phyloP scores from a whole-genome alignment of 2,329 filamentous ascomycete species.

The Penicillium verrucosum region DNA sequence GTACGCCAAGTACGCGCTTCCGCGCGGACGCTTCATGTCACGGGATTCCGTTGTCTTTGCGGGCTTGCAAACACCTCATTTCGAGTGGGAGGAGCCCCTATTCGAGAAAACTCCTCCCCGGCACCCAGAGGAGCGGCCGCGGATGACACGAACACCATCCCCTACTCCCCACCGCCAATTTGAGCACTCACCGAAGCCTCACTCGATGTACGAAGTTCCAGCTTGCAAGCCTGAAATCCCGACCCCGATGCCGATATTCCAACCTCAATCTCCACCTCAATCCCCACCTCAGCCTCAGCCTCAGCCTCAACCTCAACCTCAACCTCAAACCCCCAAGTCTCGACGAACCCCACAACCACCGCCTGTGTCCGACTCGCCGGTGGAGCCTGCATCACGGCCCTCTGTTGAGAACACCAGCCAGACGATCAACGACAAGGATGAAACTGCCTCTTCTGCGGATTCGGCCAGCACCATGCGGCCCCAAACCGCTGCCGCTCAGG shows the following conservation, averaged over 20 bases:
- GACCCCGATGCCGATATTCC: background rate
- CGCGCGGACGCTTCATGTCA: slow-evolving; percentile 75
- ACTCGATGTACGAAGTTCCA: slow-evolving; percentile 28
- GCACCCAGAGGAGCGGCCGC: slow-evolving; percentile 23
- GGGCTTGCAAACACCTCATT: slow-evolving; percentile 55
- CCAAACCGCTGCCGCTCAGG: slow-evolving; percentile 31
- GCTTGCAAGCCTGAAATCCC: background rate
- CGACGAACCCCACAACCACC: slow-evolving; percentile 2
- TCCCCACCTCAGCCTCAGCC: background rate
- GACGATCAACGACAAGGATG: slow-evolving; percentile 30
- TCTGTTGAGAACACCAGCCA: slow-evolving; percentile 14
- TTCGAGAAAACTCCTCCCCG: slow-evolving; percentile 41
- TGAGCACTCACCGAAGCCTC: slow-evolving; percentile 27
- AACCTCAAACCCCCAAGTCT: slow-evolving; percentile 7
- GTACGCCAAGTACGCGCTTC: slow-evolving; percentile 79
- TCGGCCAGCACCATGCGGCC: slow-evolving; percentile 63
- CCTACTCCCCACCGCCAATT: slow-evolving; percentile 25
- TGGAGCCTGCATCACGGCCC: slow-evolving; percentile 5
- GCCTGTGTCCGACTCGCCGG: slow-evolving; percentile 7
- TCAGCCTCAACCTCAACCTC: background rate
- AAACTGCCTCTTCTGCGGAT: slow-evolving; percentile 54
- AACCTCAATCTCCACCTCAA: background rate
- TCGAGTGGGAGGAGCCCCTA: slow-evolving; percentile 62
- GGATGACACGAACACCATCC: slow-evolving; percentile 31
- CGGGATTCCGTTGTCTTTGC: slow-evolving; percentile 61